Conservation (phyloP, 2,329 filamentous ascomycete genomes). For the Elsinoe batatas region DNA sequence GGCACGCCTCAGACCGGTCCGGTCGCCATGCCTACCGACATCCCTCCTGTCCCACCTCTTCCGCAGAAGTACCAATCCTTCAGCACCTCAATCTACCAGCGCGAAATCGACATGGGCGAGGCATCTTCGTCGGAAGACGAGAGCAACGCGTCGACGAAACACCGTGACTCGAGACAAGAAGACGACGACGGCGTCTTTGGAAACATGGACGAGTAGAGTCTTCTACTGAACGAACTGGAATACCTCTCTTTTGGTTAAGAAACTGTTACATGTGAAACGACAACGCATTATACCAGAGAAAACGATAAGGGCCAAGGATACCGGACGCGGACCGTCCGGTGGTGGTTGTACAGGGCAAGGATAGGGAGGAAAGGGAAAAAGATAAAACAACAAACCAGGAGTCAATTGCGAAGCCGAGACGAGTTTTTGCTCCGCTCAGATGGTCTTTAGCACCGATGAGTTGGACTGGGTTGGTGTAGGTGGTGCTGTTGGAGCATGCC, state of each 20-base stretch:
- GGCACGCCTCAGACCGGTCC: conserved; percentile 63
- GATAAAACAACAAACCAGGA: background rate
- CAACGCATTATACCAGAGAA: conserved; percentile 11
- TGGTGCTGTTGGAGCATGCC: background rate
- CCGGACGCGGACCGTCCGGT: background rate
- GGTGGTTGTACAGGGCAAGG: background rate
- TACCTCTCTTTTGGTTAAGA: background rate
- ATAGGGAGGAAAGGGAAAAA: background rate
- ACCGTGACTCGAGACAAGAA: conserved; percentile 59
- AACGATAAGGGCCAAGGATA: conserved; percentile 5
- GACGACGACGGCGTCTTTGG: conserved; percentile 95
- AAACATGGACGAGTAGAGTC: conserved; percentile 73
- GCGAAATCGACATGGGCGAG: conserved; percentile 41
- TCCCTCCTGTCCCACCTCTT: conserved; percentile 79
- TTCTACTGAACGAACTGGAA: background rate
- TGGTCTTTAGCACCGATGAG: conserved; percentile 34
- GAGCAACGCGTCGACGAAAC: conserved; percentile 38
- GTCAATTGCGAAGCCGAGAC: conserved; percentile 5
- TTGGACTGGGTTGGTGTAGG: conserved; percentile 9
- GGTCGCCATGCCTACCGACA: conserved; percentile 55
- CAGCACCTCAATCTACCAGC: conserved; percentile 16
- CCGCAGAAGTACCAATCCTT: conserved; percentile 64
- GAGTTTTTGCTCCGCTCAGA: conserved; percentile 22
- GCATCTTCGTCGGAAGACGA: conserved; percentile 40
- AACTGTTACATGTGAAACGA: conserved; percentile 8